Evolutionary conservation across 2,329 filamentous ascomycete species (phyloP).

Genomic region (Cordyceps javanica): DNA sequence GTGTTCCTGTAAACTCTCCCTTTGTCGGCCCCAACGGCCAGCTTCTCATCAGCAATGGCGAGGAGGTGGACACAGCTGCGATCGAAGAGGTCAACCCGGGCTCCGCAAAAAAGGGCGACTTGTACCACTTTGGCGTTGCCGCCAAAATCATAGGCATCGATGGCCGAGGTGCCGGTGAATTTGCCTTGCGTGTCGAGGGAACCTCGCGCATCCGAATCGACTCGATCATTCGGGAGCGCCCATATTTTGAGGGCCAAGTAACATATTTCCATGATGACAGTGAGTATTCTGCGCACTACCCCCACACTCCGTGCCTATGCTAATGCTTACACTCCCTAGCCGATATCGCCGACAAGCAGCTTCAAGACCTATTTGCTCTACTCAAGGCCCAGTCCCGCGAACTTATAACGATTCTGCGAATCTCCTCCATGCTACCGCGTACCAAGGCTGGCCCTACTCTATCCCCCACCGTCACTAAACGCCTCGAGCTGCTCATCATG

Average conservation of each 20-base stretch:
- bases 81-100: slow-evolving; percentile 48
- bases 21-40: slow-evolving; percentile 69
- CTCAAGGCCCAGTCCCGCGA: slow-evolving; percentile 83
- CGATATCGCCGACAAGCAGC: slow-evolving; percentile 46
- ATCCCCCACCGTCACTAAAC: slow-evolving; percentile 77
- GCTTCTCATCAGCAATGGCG: slow-evolving; percentile 62
- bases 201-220: slow-evolving; percentile 70
- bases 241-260: slow-evolving; percentile 81
- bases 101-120: slow-evolving; percentile 59
- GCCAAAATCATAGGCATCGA: slow-evolving; percentile 75
- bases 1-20: slow-evolving; percentile 76
- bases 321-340: slow-evolving; percentile 18
- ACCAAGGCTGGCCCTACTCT: slow-evolving; percentile 57
- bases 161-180: slow-evolving; percentile 66
- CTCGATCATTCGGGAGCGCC: slow-evolving; percentile 59
- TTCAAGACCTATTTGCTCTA: slow-evolving; percentile 67
- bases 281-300: slow-evolving; percentile 29
- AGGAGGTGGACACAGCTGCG: slow-evolving; percentile 39
- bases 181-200: slow-evolving; percentile 82
- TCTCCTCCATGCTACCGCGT: slow-evolving; percentile 77
- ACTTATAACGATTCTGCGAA: slow-evolving; percentile 73
- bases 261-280: slow-evolving; percentile 63
- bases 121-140: slow-evolving; percentile 78
- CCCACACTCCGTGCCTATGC: background rate
- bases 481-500: slow-evolving; percentile 81